Conservation (phyloP, 1,284 basidiomycete genomes). For the Puccinia hordei region DNA sequence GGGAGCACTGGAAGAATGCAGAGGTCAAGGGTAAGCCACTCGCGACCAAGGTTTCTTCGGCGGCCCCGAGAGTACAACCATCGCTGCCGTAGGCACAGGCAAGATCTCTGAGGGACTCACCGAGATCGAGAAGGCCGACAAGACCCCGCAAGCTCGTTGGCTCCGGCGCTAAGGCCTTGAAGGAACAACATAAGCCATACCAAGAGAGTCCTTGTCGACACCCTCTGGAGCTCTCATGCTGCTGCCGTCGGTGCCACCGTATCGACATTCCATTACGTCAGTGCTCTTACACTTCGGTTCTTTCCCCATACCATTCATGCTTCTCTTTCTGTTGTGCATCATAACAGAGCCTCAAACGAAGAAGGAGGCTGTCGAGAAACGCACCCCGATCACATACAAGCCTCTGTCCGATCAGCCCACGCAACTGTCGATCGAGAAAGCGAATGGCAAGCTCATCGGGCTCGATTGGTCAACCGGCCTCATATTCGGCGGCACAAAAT, state of each 20-base stretch:
- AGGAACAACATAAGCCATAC: conserved; percentile 33
- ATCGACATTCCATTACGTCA: conserved; percentile 43
- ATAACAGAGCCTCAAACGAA: conserved; percentile 45
- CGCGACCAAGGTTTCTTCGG: conserved; percentile 42
- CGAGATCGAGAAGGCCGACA: conserved; percentile 43
- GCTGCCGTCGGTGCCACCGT: conserved; percentile 48
- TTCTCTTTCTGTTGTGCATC: not conserved
- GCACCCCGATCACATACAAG: conserved; percentile 36
- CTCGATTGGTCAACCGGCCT: conserved; percentile 49
- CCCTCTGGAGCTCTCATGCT: conserved; percentile 48
- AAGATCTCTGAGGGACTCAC: not conserved
- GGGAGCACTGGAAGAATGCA: conserved; percentile 26
- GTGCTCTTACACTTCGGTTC: not conserved
- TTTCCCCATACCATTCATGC: not conserved
- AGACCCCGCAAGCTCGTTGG: conserved; percentile 39
- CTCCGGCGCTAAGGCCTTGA: conserved; percentile 38
- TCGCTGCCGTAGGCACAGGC: conserved; percentile 30
- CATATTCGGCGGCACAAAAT: conserved; percentile 77
- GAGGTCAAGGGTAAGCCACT: conserved; percentile 29
- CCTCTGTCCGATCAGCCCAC: conserved; percentile 13
- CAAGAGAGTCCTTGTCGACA: conserved; percentile 32
- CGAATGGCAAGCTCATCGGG: conserved; percentile 22
- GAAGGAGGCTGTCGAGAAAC: conserved; percentile 37
- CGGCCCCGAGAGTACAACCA: conserved; percentile 11
- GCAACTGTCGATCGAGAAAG: conserved; percentile 36